These are phyloP conservation scores for Lachnellula arida DNA, from an alignment of 2,329 filamentous ascomycete genomes.

Conservation along the genomic window DNA sequence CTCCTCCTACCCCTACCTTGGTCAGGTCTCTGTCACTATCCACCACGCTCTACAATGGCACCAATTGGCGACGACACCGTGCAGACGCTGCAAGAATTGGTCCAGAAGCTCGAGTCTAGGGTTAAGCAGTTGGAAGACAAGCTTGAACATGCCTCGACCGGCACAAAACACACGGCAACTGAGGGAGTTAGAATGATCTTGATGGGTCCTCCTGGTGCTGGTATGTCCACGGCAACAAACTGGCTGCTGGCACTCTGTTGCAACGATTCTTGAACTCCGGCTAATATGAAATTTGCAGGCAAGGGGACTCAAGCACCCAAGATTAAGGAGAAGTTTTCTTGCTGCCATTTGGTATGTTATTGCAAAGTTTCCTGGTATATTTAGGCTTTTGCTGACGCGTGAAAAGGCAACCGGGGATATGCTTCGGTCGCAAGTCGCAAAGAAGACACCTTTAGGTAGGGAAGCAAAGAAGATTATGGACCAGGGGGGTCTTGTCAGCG, in stretches of 20 bases:
- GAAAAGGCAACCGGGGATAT: conserved; percentile 93
- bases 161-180: conserved; percentile 48
- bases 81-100: conserved; percentile 77
- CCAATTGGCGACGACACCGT: conserved; percentile 77
- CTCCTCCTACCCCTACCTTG: conserved; percentile 20
- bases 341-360: conserved; percentile 83
- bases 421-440: conserved; percentile 95
- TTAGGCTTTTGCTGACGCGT: conserved; percentile 20
- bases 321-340: conserved; percentile 97
- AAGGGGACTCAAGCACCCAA: conserved; percentile 98
- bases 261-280: conserved; percentile 8
- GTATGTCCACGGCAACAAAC: conserved; percentile 50
- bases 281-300: conserved; percentile 51
- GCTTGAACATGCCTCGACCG: conserved; percentile 50
- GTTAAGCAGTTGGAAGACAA: conserved; percentile 80
- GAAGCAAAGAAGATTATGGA: conserved; percentile 99
- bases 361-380: background rate
- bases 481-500: conserved; percentile 91
- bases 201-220: conserved; percentile 95
- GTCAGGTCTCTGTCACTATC: conserved; percentile 19
- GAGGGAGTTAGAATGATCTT: conserved; percentile 89
- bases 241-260: background rate
- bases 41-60: conserved; percentile 66
- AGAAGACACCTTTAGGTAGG: conserved; percentile 89
- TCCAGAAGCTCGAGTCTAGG: conserved; percentile 78